A percentile compares a stretch with the other conserved stretches of the same genome.
Conservation (phyloP, 163 green algal species). For the Scenedesmus sp. region DNA sequence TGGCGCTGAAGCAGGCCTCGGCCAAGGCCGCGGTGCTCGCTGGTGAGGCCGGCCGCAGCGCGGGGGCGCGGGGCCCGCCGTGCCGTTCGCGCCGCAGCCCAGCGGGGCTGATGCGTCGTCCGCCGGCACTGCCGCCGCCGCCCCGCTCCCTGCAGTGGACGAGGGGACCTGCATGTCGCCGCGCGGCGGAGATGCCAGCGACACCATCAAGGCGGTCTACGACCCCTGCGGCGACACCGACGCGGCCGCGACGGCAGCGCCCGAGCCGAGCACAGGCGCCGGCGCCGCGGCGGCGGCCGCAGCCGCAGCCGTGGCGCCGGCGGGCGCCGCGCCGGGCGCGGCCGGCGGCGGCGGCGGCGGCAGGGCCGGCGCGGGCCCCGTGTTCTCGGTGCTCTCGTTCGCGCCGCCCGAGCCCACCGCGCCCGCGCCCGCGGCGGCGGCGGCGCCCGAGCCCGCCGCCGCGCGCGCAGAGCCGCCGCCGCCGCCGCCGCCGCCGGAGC, state of each 20-base stretch:
- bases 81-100: no score
- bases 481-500: conserved; percentile 51
- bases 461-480: no score
- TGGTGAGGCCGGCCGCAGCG: no score
- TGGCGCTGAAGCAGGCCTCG: background rate
- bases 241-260: no score
- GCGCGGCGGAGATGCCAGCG: background rate
- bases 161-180: conserved; percentile 15
- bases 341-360: background rate
- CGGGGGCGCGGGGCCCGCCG: no score
- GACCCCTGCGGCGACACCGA: no score
- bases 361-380: background rate
- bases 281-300: conserved; percentile 4
- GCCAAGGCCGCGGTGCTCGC: no score
- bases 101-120: no score
- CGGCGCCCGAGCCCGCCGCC: background rate
- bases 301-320: background rate
- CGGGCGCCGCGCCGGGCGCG: no score
- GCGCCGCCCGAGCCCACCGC: background rate
- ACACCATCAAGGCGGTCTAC: conserved; percentile 25
- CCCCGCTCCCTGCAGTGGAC: conserved; percentile 21
- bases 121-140: no score
- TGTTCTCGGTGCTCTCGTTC: conserved; percentile 14
- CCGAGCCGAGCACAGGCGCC: background rate
- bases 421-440: background rate